phyloP scores from a whole-genome alignment of 306 rosid species.

The Castanea sativa region DNA sequence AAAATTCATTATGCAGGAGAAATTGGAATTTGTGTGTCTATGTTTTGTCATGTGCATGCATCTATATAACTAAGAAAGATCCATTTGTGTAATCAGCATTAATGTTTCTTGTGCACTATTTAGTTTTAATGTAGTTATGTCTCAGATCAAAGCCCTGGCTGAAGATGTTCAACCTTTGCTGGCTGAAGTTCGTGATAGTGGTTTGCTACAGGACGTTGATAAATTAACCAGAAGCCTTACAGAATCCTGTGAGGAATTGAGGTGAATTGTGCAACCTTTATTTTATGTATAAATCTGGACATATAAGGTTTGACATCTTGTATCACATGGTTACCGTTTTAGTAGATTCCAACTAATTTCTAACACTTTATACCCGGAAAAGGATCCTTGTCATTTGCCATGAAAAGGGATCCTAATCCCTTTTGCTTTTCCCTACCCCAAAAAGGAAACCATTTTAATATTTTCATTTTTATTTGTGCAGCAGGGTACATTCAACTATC shows the following conservation, averaged over 20 bases:
- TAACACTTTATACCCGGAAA: too few relatives aligned
- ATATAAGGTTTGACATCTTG: background rate
- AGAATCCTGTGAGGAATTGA: constrained; percentile 72
- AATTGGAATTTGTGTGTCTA: too few relatives aligned
- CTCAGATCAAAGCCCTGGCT: constrained; percentile 96
- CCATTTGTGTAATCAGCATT: constrained; percentile 4
- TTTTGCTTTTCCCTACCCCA: too few relatives aligned
- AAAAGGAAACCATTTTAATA: too few relatives aligned
- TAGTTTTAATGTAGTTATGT: constrained; percentile 70
- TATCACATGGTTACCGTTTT: background rate
- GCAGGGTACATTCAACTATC: constrained; percentile 60
- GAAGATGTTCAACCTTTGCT: constrained; percentile 92
- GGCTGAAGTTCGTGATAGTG: constrained; percentile 78
- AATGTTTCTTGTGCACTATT: constrained; percentile 50
- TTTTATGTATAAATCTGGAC: too few relatives aligned
- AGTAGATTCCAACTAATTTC: background rate
- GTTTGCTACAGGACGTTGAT: constrained; percentile 75
- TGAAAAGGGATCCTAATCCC: too few relatives aligned
- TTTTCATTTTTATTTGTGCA: constrained; percentile 22
- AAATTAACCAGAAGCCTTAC: constrained; percentile 70
- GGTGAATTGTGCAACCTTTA: constrained; percentile 44
- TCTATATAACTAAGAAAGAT: background rate
- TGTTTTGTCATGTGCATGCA: background rate
- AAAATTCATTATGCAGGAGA: too few relatives aligned
- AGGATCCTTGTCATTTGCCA: too few relatives aligned